A percentile compares a stretch with the other conserved stretches of the same genome.
These are phyloP conservation scores for Psilocybe subaeruginosa DNA, from an alignment of 768 basidiomycete genomes.

Conservation along the genomic window DNA sequence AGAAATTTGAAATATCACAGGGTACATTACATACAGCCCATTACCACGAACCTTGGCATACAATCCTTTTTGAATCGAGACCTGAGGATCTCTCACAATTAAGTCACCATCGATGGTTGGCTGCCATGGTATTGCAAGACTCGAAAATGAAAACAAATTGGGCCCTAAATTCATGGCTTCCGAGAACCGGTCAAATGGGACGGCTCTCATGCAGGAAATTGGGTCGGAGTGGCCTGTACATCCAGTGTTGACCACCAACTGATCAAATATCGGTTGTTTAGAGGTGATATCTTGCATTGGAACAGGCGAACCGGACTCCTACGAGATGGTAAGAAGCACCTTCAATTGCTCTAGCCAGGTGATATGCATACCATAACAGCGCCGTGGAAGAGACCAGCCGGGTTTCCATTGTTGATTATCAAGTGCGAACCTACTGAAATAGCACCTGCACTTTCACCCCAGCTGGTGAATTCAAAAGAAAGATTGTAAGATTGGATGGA, in stretches of 20 bases:
- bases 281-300: not conserved
- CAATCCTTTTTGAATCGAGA: not conserved
- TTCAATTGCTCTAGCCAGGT: not conserved
- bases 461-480: not conserved
- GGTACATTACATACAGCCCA: not conserved
- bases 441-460: constrained; percentile 25
- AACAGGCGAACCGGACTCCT: not conserved
- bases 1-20: not conserved
- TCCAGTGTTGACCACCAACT: not conserved
- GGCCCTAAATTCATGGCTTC: not conserved
- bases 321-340: not conserved
- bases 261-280: not conserved
- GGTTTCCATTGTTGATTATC: constrained; percentile 17
- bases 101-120: not conserved
- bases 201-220: not conserved
- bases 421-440: constrained; percentile 19
- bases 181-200: not conserved
- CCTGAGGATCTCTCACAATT: not conserved
- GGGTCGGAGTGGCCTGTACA: not conserved
- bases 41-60: not conserved
- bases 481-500: not conserved
- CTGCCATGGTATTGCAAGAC: not conserved
- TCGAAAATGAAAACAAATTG: not conserved
- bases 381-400: constrained; percentile 18
- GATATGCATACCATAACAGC: constrained; percentile 18